Conservation (phyloP, 768 basidiomycete species). For the Cystobasidium ongulense region DNA sequence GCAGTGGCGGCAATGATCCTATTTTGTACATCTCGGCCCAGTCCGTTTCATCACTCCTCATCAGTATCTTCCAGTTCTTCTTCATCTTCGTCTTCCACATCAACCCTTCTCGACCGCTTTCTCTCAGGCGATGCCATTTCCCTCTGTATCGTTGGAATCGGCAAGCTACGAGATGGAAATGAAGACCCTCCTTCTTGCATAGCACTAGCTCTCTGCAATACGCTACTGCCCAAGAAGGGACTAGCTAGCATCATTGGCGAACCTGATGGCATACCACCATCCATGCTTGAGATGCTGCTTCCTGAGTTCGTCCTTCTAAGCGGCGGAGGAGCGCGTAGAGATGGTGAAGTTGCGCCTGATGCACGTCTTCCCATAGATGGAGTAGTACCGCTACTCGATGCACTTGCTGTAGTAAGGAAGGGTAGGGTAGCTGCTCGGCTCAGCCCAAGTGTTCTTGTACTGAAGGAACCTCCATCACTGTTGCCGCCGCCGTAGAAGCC, state of each 20-base stretch:
- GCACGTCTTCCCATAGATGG: not conserved
- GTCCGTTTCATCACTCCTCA: not conserved
- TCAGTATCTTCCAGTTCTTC: not conserved
- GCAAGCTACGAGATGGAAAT: not conserved
- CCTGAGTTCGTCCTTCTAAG: not conserved
- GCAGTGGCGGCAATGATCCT: too few species aligned
- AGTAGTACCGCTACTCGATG: not conserved
- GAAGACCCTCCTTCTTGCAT: not conserved
- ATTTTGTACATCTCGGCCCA: too few species aligned
- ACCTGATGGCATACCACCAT: not conserved
- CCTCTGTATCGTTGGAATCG: not conserved
- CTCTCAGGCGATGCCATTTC: slow-evolving; percentile 8
- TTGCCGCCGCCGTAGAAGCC: not conserved
- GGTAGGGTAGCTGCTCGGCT: not conserved
- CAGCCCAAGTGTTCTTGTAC: not conserved
- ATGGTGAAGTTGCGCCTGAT: not conserved
- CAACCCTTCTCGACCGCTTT: not conserved
- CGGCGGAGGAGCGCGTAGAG: not conserved
- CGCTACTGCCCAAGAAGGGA: not conserved
- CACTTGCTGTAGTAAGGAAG: not conserved
- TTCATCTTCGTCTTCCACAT: not conserved
- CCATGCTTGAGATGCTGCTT: not conserved
- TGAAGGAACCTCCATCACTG: not conserved
- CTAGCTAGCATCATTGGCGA: not conserved
- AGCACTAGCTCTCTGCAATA: not conserved